These are phyloP conservation scores for Aspergillus kassunensis DNA, from an alignment of 495 filamentous ascomycete genomes.

Conservation along the genomic window DNA sequence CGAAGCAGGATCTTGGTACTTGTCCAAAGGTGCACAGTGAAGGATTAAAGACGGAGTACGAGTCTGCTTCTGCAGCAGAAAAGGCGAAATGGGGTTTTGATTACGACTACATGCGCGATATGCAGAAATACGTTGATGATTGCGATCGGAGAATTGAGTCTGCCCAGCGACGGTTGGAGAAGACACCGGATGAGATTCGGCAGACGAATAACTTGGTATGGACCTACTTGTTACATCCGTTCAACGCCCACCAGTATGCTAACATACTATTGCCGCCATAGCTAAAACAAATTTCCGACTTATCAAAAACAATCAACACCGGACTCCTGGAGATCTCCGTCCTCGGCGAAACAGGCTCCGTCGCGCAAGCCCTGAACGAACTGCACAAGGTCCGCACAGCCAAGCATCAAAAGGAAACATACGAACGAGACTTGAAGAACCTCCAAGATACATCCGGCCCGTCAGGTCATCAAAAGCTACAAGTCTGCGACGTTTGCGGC, in stretches of 20 bases:
- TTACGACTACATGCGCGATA: constrained; percentile 92
- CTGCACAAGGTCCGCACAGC: constrained; percentile 76
- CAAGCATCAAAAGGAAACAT: constrained; percentile 76
- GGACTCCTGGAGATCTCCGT: constrained; percentile 82
- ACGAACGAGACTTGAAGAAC: constrained; percentile 87
- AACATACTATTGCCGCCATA: constrained; percentile 12
- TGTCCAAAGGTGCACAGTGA: constrained; percentile 91
- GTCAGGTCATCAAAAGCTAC: constrained; percentile 92
- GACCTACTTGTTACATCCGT: no score
- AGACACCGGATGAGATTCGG: constrained; percentile 95
- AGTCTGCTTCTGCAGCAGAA: constrained; percentile 59
- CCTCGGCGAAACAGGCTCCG: constrained; percentile 75
- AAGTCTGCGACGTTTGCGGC: constrained; percentile 97
- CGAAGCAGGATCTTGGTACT: constrained; percentile 91
- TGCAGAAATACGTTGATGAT: constrained; percentile 92
- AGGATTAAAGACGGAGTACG: constrained; percentile 82
- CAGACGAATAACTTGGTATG: constrained; percentile 84
- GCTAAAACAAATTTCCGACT: constrained; percentile 84
- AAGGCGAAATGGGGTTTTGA: constrained; percentile 83
- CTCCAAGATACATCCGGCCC: constrained; percentile 88
- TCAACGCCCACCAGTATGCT: not conserved
- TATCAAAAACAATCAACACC: constrained; percentile 71
- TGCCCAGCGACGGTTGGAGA: constrained; percentile 87
- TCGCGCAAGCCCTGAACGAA: constrained; percentile 78
- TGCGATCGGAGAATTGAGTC: constrained; percentile 92